These are phyloP conservation scores for Toxoplasma gondii DNA, from an alignment of 169 alveolate genomes.

Conservation along the genomic window DNA sequence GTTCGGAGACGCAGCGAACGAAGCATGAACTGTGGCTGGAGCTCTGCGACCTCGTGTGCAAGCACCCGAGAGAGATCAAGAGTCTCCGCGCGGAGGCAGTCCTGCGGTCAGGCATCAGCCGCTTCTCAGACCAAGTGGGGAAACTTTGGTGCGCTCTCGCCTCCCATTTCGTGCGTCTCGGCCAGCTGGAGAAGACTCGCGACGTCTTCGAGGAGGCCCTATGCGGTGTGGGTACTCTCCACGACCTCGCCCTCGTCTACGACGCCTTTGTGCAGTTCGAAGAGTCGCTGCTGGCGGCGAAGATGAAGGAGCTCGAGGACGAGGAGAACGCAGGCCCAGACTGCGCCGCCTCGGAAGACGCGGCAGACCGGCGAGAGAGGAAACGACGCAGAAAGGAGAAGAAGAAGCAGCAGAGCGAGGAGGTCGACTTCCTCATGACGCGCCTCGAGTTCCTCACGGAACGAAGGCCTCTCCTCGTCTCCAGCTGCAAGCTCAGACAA, in stretches of 20 bases:
- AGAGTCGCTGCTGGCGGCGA: constrained; percentile 68
- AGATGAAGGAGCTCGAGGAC: constrained; percentile 32
- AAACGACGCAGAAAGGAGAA: not conserved
- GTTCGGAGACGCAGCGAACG: constrained; percentile 68
- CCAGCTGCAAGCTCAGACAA: constrained; percentile 82
- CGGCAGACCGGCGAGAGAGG: not conserved
- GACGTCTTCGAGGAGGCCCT: constrained; percentile 86
- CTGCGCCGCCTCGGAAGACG: not conserved
- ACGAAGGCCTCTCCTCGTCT: constrained; percentile 63
- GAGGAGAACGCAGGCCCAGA: not conserved
- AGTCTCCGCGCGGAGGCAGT: constrained; percentile 74
- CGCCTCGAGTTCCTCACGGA: constrained; percentile 67
- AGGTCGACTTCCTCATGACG: constrained; percentile 54
- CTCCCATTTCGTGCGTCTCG: constrained; percentile 81
- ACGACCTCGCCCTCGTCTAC: constrained; percentile 88
- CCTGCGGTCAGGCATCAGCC: constrained; percentile 81
- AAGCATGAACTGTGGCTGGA: constrained; percentile 84
- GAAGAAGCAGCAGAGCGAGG: constrained; percentile 14
- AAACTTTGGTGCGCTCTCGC: constrained; percentile 87
- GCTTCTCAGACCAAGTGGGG: constrained; percentile 87
- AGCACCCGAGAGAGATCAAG: constrained; percentile 76
- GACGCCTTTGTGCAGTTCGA: constrained; percentile 79
- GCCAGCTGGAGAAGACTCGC: constrained; percentile 84
- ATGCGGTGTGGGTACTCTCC: constrained; percentile 80
- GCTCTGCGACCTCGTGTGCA: constrained; percentile 85